Evolutionary conservation across 768 basidiomycete genomes (phyloP).

Genomic region (Gloeophyllum trabeum): DNA sequence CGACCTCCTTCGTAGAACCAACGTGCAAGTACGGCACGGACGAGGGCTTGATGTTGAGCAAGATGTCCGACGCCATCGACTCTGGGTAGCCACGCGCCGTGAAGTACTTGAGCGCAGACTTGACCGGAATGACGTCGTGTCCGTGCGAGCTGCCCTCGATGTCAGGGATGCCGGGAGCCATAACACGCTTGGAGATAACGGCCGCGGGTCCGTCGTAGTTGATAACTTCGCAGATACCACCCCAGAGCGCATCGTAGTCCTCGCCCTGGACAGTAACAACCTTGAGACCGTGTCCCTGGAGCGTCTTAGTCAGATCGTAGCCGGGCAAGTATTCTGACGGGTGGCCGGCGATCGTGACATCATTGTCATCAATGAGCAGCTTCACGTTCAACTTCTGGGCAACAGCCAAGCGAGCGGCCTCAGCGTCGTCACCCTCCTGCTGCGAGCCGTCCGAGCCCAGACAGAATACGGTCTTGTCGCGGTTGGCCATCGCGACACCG

Average conservation of each 20-base stretch:
- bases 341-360: conserved; percentile 88
- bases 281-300: conserved; percentile 75
- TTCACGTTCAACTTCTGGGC: conserved; percentile 79
- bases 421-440: conserved; percentile 87
- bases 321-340: conserved; percentile 81
- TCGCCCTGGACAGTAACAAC: conserved; percentile 68
- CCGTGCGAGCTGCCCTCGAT: conserved; percentile 75
- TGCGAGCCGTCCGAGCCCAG: conserved; percentile 87
- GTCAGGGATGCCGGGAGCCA: conserved; percentile 37
- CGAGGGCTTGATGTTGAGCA: conserved; percentile 52
- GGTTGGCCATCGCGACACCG: conserved; percentile 73
- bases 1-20: conserved; percentile 64
- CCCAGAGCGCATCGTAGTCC: conserved; percentile 71
- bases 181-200: conserved; percentile 44
- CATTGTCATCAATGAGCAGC: conserved; percentile 81
- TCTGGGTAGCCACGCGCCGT: conserved; percentile 44
- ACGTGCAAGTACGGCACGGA: conserved; percentile 46
- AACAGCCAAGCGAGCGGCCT: conserved; percentile 80
- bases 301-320: conserved; percentile 58
- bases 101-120: conserved; percentile 70
- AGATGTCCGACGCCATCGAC: conserved; percentile 35
- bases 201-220: conserved; percentile 69
- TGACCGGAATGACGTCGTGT: conserved; percentile 80
- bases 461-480: conserved; percentile 67
- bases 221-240: conserved; percentile 42